Percentiles rank a stretch among this genome's conserved stretches.
Conservation (phyloP, 75 land plant genomes). For the Cupressus sempervirens region DNA sequence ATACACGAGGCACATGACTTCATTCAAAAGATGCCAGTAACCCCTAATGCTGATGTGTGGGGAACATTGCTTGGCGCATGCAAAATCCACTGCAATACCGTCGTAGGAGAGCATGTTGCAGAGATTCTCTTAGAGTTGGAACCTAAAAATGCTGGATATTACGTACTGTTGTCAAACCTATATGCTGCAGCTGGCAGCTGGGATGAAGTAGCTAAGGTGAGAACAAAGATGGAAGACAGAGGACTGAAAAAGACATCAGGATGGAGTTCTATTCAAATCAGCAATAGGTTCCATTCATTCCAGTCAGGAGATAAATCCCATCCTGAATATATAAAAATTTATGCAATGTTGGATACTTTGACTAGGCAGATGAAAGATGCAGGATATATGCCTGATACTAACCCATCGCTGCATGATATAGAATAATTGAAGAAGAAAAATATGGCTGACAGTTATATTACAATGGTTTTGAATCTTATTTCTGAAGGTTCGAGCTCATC, state of each 20-base stretch:
- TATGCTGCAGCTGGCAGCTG: slow-evolving; percentile 21
- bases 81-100: slow-evolving; percentile 21
- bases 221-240: slow-evolving; percentile 20
- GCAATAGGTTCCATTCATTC: slow-evolving; percentile 27
- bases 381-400: slow-evolving; percentile 16
- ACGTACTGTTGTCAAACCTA: slow-evolving; percentile 30
- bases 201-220: slow-evolving; percentile 25
- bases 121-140: slow-evolving; percentile 23
- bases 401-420: slow-evolving; percentile 13
- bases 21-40: slow-evolving; percentile 21
- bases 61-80: slow-evolving; percentile 40
- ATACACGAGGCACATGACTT: slow-evolving; percentile 18
- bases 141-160: slow-evolving; percentile 19
- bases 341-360: slow-evolving; percentile 16
- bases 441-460: neutral
- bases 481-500: neutral
- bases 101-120: slow-evolving; percentile 22
- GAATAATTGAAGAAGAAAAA: neutral
- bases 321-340: slow-evolving; percentile 15
- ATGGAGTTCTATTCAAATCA: slow-evolving; percentile 33
- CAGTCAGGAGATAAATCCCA: slow-evolving; percentile 24
- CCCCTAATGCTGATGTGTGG: slow-evolving; percentile 27
- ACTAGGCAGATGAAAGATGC: slow-evolving; percentile 17
- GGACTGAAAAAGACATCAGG: slow-evolving; percentile 17
- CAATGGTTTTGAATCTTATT: neutral